Evolutionary conservation across 1,284 basidiomycete species (phyloP).

Genomic region (Austroboletus niveus): DNA sequence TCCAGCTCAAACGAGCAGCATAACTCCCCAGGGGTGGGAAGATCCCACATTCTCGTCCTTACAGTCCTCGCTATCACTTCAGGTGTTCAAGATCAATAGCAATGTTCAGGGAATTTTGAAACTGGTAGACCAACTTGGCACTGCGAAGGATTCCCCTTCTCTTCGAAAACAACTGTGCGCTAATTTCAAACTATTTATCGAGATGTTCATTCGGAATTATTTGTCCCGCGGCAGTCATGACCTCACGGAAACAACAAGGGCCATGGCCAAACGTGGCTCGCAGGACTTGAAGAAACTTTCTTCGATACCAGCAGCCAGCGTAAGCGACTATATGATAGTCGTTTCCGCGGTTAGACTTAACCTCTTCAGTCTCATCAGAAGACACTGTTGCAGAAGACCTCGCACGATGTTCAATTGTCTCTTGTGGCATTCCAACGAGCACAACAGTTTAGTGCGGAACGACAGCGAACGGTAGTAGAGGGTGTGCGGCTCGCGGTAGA

Average conservation of each 20-base stretch:
- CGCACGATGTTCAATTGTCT: slow-evolving; percentile 89
- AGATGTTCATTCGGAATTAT: not conserved
- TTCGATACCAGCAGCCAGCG: slow-evolving; percentile 61
- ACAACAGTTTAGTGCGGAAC: slow-evolving; percentile 86
- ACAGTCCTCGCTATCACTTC: slow-evolving; percentile 86
- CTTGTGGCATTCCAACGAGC: slow-evolving; percentile 90
- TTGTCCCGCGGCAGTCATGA: slow-evolving; percentile 57
- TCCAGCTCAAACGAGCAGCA: slow-evolving; percentile 41
- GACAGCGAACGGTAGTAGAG: slow-evolving; percentile 82
- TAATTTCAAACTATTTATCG: not conserved
- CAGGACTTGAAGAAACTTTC: slow-evolving; percentile 89
- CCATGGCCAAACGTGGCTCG: slow-evolving; percentile 91
- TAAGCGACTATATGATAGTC: slow-evolving; percentile 34
- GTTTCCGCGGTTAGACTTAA: slow-evolving; percentile 1
- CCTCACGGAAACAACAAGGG: slow-evolving; percentile 89
- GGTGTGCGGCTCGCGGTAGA: slow-evolving; percentile 76
- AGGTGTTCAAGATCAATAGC: slow-evolving; percentile 98
- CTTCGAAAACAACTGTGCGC: slow-evolving; percentile 80
- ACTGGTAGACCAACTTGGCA: slow-evolving; percentile 89
- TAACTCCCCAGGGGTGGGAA: slow-evolving; percentile 53
- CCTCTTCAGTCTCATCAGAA: slow-evolving; percentile 66
- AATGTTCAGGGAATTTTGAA: slow-evolving; percentile 96
- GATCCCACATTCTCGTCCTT: slow-evolving; percentile 75
- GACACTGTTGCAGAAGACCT: slow-evolving; percentile 83
- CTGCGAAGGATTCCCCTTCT: slow-evolving; percentile 68